Evolutionary conservation across 257 asterid genomes (phyloP).

Genomic region (Solanum etuberosum): DNA sequence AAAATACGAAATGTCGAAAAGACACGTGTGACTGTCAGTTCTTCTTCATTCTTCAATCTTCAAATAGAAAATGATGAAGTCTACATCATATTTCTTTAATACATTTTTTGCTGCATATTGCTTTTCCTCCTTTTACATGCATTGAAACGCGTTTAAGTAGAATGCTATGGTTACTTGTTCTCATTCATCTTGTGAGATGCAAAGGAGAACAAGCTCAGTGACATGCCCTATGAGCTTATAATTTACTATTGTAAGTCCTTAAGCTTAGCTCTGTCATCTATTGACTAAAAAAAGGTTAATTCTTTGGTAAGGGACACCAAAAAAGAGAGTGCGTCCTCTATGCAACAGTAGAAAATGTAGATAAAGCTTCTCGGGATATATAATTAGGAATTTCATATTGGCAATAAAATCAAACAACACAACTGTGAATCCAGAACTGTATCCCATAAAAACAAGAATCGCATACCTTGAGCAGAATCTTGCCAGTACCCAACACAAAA

Average conservation of each 20-base stretch:
- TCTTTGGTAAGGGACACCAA: neutral
- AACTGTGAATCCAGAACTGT: neutral
- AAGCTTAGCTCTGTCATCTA: neutral
- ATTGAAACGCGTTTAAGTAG: neutral
- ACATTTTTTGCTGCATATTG: neutral
- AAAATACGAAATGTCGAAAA: neutral
- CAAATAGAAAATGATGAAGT: neutral
- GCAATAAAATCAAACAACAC: neutral
- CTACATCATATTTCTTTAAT: neutral
- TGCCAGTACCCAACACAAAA: slow-evolving; percentile 89
- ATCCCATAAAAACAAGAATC: neutral
- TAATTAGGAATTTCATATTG: neutral
- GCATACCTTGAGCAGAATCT: slow-evolving; percentile 88
- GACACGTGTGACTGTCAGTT: neutral
- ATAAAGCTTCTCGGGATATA: neutral
- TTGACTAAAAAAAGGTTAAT: neutral
- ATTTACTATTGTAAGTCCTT: neutral
- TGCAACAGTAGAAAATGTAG: neutral
- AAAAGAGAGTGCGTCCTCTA: neutral
- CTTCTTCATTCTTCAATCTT: neutral
- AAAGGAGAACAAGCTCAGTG: neutral
- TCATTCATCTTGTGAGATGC: neutral
- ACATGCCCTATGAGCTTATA: neutral
- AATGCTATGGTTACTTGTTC: neutral
- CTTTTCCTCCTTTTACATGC: neutral